Evolutionary conservation across 768 basidiomycete genomes (phyloP), one percentile per base, ranked within the genome.

Genomic region (Hericium coralloides): DNA sequence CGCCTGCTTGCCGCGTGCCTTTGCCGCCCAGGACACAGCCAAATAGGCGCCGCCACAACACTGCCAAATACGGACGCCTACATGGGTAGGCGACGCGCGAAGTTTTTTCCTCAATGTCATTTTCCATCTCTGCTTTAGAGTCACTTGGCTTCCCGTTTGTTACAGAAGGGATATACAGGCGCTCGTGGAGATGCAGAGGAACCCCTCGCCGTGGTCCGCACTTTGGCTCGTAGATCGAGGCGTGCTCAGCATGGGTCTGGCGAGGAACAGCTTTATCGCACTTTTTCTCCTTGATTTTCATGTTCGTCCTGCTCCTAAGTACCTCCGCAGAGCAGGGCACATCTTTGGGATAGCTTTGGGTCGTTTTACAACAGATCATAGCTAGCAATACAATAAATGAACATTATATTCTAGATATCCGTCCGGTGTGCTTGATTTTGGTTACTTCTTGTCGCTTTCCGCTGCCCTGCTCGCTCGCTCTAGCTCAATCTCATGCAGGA

Each of bases 401-500:
- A n/a, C 17, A 20, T n/a, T 41, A 41, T n/a, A n/a, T n/a, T 31
- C 31, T 31, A 31, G 31, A 31, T 31, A 31, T 31, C 31, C 31
- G 31, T 31, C 7, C 31, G 31, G 31, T 31, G 31, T 31, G 31
- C 53, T 61, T 56, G 18, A 53, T 52, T 15, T 62, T 56, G 17
- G 50, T 26, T 26, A 49, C 63, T 41, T 69, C 49, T 73, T 64
- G 17, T 76, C 77, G 56, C 75, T 75, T 6, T 58, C 55, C 25
- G 17, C 70, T 18, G 77, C 74, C 53, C 81, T 70, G 37, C 70
- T 71, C 50, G 74, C 77, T 59, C 87, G 76, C 65, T 91, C 85
- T 54, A 66, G 67, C n/a, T 80, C 87, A 63, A 99, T 89, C 55
- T 90, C 89, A 39, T 90, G 84, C 68, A 99, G 67, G 61, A 99